Percentiles rank a stretch among this genome's conserved stretches.
Conservation (phyloP, 257 asterid genomes). For the Nicotiana undulata region DNA sequence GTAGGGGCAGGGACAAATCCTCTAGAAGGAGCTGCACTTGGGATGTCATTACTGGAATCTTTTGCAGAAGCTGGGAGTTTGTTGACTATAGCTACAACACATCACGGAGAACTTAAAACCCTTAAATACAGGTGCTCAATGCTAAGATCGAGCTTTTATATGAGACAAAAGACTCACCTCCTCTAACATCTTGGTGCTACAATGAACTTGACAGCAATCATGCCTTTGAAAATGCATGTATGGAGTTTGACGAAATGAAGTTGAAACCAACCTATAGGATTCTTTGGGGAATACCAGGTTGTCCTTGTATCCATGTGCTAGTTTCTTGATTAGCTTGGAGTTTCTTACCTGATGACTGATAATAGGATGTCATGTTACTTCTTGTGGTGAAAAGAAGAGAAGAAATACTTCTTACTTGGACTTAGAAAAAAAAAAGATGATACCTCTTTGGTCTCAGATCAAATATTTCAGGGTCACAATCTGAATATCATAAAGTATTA, state of each 20-base stretch:
- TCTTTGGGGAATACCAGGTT: constrained; percentile 99
- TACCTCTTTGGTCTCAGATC: neutral
- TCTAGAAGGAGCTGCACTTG: constrained; percentile 95
- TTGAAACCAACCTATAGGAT: constrained; percentile 90
- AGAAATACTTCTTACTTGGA: neutral
- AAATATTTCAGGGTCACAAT: neutral
- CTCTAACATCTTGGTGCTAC: constrained; percentile 19
- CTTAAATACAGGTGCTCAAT: constrained; percentile 78
- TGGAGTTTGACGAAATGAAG: constrained; percentile 94
- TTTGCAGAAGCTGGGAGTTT: constrained; percentile 72
- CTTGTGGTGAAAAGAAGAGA: neutral
- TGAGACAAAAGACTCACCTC: constrained; percentile 5
- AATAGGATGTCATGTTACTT: constrained; percentile 4
- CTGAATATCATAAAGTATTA: neutral
- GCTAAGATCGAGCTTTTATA: constrained; percentile 13
- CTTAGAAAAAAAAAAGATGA: neutral
- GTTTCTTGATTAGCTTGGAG: neutral
- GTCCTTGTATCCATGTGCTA: constrained; percentile 11
- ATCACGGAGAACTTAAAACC: constrained; percentile 95
- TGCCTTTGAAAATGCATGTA: constrained; percentile 92
- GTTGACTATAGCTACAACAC: constrained; percentile 90
- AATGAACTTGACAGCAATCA: constrained; percentile 48
- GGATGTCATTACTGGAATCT: constrained; percentile 92
- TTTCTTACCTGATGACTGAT: neutral
- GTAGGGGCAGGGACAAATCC: constrained; percentile 99